Conservation (phyloP, 768 basidiomycete genomes). For the Tephrocybe sp. region DNA sequence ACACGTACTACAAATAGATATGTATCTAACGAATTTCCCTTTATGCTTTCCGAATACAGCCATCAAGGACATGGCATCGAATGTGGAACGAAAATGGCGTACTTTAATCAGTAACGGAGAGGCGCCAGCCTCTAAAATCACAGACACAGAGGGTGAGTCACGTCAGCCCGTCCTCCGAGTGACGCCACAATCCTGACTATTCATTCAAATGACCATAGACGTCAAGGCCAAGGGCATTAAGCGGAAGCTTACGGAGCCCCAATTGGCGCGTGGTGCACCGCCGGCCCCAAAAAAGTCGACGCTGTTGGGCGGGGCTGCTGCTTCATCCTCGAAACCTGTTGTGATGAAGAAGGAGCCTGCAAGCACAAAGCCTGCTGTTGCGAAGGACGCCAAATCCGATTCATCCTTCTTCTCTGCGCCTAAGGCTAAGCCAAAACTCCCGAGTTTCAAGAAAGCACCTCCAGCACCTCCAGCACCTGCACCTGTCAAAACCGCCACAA, state of each 20-base stretch:
- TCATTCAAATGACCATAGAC: conserved; percentile 35
- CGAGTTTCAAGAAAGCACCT: conserved; percentile 82
- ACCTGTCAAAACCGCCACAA: background rate
- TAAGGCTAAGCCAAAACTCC: conserved; percentile 79
- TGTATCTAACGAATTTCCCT: conserved; percentile 65
- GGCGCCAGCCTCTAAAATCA: conserved; percentile 34
- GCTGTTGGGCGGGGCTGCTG: conserved; percentile 37
- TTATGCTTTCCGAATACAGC: conserved; percentile 55
- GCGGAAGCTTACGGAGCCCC: conserved; percentile 61
- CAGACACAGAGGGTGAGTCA: conserved; percentile 71
- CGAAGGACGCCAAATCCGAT: conserved; percentile 81
- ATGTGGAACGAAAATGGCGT: conserved; percentile 84
- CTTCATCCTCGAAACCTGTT: conserved; percentile 39
- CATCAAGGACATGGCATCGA: conserved; percentile 91
- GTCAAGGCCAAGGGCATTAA: conserved; percentile 56
- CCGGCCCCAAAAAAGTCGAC: conserved; percentile 67
- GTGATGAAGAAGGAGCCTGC: conserved; percentile 60
- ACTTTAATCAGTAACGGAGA: conserved; percentile 47
- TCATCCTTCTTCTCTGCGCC: conserved; percentile 87
- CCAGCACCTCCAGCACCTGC: conserved; percentile 28
- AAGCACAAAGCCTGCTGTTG: conserved; percentile 27
- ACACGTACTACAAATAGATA: conserved; percentile 43
- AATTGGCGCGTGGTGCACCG: conserved; percentile 26
- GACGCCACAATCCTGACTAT: conserved; percentile 22
- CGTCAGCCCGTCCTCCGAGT: conserved; percentile 38